Conservation (phyloP, 2,329 filamentous ascomycete genomes). For the Ceratocystis lukuohia region DNA sequence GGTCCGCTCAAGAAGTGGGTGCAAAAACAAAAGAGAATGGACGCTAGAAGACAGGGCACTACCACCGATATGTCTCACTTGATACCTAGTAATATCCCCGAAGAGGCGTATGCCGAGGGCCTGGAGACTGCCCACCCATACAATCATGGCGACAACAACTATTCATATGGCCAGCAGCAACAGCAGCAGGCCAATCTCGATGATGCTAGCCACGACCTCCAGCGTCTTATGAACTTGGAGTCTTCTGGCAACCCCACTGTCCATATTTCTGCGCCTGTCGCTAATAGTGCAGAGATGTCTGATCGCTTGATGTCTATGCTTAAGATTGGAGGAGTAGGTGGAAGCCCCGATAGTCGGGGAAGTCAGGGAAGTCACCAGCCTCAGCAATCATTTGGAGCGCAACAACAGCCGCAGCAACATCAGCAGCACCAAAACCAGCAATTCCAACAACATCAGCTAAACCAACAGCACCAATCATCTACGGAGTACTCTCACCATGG, state of each 20-base stretch:
- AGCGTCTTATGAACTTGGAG: constrained; percentile 39
- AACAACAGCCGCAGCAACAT: background rate
- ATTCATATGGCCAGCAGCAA: constrained; percentile 5
- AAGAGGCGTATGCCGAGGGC: constrained; percentile 37
- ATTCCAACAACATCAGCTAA: constrained; percentile 16
- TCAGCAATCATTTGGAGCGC: background rate
- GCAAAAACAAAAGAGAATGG: constrained; percentile 52
- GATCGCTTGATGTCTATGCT: constrained; percentile 14
- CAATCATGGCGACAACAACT: background rate
- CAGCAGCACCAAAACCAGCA: constrained; percentile 17
- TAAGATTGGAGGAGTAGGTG: constrained; percentile 8
- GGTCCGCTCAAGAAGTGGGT: constrained; percentile 83
- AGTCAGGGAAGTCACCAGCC: background rate
- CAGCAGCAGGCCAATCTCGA: constrained; percentile 33
- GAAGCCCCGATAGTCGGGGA: background rate
- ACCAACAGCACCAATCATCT: constrained; percentile 36
- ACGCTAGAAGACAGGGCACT: constrained; percentile 24
- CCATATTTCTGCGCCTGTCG: constrained; percentile 12
- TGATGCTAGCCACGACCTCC: constrained; percentile 39
- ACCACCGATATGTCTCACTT: constrained; percentile 29
- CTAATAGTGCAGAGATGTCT: constrained; percentile 13
- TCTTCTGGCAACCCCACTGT: constrained; percentile 5
- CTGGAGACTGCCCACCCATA: background rate
- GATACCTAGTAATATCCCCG: constrained; percentile 25
- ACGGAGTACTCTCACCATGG: constrained; percentile 37